Evolutionary conservation across 2,329 filamentous ascomycete species (phyloP).

Genomic region (Dothistroma septosporum): DNA sequence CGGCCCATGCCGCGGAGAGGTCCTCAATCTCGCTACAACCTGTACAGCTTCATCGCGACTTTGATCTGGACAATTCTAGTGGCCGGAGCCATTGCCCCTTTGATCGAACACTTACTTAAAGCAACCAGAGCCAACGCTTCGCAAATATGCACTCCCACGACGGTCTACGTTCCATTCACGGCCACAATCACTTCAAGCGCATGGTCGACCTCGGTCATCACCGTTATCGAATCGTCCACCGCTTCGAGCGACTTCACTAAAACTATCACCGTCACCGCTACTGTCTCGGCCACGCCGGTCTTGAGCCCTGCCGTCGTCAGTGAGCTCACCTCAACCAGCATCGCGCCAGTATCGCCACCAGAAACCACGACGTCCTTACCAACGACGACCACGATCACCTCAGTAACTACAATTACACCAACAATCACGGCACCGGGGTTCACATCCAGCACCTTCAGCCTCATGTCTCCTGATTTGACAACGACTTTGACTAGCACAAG

Average conservation of each 20-base stretch:
- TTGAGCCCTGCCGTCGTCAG: neutral
- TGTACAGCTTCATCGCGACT: conserved; percentile 11
- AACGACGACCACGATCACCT: neutral
- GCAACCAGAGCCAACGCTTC: conserved; percentile 24
- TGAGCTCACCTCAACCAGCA: neutral
- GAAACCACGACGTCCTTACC: conserved; percentile 16
- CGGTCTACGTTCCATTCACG: conserved; percentile 29
- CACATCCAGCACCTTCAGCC: conserved; percentile 29
- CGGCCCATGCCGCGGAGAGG: neutral
- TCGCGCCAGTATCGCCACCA: conserved; percentile 1
- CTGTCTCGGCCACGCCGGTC: conserved; percentile 17
- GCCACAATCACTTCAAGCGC: conserved; percentile 18
- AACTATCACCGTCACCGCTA: conserved; percentile 11
- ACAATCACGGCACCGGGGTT: conserved; percentile 24
- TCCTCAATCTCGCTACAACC: neutral
- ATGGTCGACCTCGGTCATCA: conserved; percentile 4
- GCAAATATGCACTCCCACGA: conserved; percentile 13
- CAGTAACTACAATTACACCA: conserved; percentile 1
- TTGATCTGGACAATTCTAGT: conserved; percentile 24
- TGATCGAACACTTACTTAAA: conserved; percentile 31
- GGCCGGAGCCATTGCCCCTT: conserved; percentile 21
- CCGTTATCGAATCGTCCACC: conserved; percentile 14
- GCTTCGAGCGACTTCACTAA: conserved; percentile 10
- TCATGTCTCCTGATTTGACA: conserved; percentile 22
- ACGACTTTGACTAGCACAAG: conserved; percentile 29